Base-by-base conservation (phyloP, 2,329 filamentous ascomycete genomes). In the Neonectria punicea region DNA sequence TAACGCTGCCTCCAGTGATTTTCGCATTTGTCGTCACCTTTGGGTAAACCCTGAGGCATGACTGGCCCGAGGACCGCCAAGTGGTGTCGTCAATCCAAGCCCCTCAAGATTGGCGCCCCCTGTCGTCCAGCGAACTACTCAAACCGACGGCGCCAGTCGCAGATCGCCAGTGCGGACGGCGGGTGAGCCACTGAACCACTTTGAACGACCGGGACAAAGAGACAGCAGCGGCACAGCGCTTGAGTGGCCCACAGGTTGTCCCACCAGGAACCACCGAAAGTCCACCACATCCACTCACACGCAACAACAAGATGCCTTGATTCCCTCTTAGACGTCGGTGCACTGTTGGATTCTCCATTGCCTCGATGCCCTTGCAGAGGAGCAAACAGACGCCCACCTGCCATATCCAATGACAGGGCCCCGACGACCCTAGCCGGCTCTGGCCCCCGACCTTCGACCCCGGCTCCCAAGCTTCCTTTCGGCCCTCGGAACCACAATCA, bases 131-230 rank as follows among this genome's bases (percentile, higher is more conserved):
- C 47, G 60, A 65, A 55, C 70, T 68, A 66, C 64, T 68, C 49
- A 69, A 58, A 63, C 59, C 62, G 50, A 58, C 63, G 61, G 63
- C 55, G 53, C 34, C 61, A 53, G 47, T 65, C 43, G 65, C 62
- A 65, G 54, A 73, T 74, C 69, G 66, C 55, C 62, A 56, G 56
- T 69, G 61, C 57, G 65, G 67, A 68, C 60, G 67, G 56, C 60
- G 39, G 55, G 58, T 63, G 39, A 18, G 63, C 14, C 36, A 39
- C 36, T 39, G 36, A 67, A 53, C 72, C 70, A 69, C 70, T 72
- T 66, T 70, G 18, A 64, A 69, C 65, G 63, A 67, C 69, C 66
- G 72, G 74, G 69, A 74, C 73, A 69, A 73, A 68, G 59, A 69
- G 62, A 61, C 60, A 61, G 53, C 55, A 61, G 61, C 71, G 49